Percentiles rank a stretch among this genome's conserved stretches.
These are phyloP conservation scores for Saccharomycopsis sp. DNA, from an alignment of 805 yeast genomes.

Conservation along the genomic window DNA sequence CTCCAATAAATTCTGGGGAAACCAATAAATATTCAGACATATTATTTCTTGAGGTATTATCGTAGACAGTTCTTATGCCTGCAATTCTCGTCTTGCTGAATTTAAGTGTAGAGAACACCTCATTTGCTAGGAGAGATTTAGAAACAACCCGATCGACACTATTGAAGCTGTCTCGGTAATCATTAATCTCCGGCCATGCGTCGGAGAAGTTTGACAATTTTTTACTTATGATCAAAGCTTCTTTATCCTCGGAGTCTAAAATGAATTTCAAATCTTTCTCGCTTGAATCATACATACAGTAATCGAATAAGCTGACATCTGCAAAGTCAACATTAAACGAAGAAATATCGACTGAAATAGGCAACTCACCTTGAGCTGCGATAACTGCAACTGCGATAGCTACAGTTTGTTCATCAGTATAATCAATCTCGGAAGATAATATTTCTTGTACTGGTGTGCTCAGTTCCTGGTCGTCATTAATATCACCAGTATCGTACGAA, in stretches of 20 bases:
- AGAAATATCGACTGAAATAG: neutral
- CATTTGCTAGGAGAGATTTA: neutral
- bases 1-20: neutral
- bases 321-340: neutral
- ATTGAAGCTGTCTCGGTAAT: too few species aligned
- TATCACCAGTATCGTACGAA: too few species aligned
- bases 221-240: neutral
- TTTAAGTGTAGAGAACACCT: neutral
- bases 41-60: neutral
- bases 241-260: neutral
- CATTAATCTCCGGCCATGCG: neutral
- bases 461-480: too few species aligned
- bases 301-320: neutral
- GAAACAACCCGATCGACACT: neutral
- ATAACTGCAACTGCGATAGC: too few species aligned
- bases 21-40: neutral
- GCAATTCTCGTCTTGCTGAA: neutral
- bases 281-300: neutral
- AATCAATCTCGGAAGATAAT: too few species aligned
- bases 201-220: neutral
- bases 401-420: too few species aligned
- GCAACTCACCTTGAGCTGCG: too few species aligned
- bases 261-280: neutral
- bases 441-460: too few species aligned
- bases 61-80: neutral